A percentile compares a stretch with the other conserved stretches of the same genome.
Conservation (phyloP, 371 early-diverging fungal genomes). For the Lichtheimia ornata region DNA sequence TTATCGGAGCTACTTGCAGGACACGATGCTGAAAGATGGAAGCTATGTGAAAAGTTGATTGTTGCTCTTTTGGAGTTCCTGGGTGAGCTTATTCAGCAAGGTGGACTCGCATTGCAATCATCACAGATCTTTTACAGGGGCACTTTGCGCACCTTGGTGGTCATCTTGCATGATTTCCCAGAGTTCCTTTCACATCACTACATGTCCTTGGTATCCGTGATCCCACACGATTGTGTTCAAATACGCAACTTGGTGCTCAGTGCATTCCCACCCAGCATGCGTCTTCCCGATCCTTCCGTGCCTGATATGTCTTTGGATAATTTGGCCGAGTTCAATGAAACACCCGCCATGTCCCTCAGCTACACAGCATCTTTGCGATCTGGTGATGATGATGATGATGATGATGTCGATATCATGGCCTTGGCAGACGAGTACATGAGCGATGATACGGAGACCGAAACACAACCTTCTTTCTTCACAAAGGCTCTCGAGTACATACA, state of each 20-base stretch:
- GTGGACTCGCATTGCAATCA: constrained; percentile 61
- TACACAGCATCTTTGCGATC: background rate
- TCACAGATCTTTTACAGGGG: constrained; percentile 87
- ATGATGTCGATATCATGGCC: background rate
- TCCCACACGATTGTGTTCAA: constrained; percentile 92
- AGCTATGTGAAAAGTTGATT: constrained; percentile 78
- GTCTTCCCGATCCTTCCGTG: constrained; percentile 93
- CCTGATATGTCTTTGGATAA: constrained; percentile 87
- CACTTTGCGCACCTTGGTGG: constrained; percentile 85
- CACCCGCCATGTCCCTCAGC: constrained; percentile 12
- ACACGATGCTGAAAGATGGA: constrained; percentile 67
- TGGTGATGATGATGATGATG: background rate
- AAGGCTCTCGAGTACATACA: constrained; percentile 2
- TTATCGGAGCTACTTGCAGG: constrained; percentile 79
- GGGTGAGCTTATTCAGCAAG: constrained; percentile 76
- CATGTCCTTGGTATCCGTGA: constrained; percentile 83
- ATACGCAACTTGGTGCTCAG: constrained; percentile 92
- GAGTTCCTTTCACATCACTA: constrained; percentile 94
- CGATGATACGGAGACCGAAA: background rate
- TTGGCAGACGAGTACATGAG: background rate
- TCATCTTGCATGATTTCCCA: constrained; percentile 95
- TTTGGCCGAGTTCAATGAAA: constrained; percentile 72
- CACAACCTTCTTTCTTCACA: background rate
- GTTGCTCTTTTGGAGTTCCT: constrained; percentile 83
- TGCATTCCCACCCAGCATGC: constrained; percentile 93